These are phyloP conservation scores for Fusarium sp. DNA, from an alignment of 2,329 filamentous ascomycete genomes.

Conservation along the genomic window DNA sequence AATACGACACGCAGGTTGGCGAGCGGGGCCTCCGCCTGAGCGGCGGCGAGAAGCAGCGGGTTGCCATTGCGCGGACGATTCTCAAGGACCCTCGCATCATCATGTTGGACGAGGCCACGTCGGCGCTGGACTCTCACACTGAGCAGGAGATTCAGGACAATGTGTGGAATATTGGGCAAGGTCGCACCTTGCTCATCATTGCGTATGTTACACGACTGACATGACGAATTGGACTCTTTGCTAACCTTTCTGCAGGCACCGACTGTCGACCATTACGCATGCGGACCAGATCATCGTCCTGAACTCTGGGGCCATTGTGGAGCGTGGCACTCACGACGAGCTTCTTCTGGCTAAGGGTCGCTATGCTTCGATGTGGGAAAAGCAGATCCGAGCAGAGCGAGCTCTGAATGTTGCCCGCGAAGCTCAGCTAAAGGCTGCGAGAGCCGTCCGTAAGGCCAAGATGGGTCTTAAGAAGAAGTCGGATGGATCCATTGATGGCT, in stretches of 20 bases:
- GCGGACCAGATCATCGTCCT: constrained; percentile 86
- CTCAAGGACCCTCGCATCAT: constrained; percentile 92
- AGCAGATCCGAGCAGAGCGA: constrained; percentile 80
- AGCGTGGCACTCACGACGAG: constrained; percentile 80
- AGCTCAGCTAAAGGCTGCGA: constrained; percentile 49
- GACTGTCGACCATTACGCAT: constrained; percentile 83
- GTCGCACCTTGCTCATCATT: constrained; percentile 93
- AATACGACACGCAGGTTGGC: constrained; percentile 88
- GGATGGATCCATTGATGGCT: constrained; percentile 56
- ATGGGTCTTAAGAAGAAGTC: constrained; percentile 52
- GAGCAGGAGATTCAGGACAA: constrained; percentile 93
- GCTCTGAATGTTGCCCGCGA: constrained; percentile 56
- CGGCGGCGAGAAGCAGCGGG: constrained; percentile 91
- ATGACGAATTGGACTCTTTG: not conserved
- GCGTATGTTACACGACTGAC: constrained; percentile 64
- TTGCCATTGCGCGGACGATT: constrained; percentile 91
- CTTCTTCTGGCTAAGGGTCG: constrained; percentile 73
- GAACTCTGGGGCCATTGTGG: constrained; percentile 76
- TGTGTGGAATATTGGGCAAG: constrained; percentile 79
- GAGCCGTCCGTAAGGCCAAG: constrained; percentile 58
- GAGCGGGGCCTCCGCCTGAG: constrained; percentile 87
- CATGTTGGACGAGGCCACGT: constrained; percentile 91
- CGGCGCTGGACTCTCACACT: constrained; percentile 88
- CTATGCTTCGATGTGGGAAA: constrained; percentile 88
- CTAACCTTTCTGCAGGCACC: constrained; percentile 62